Percentiles rank a stretch among this genome's conserved stretches.
Evolutionary conservation across 257 asterid species (phyloP).

Genomic region (Cruciata laevipes): DNA sequence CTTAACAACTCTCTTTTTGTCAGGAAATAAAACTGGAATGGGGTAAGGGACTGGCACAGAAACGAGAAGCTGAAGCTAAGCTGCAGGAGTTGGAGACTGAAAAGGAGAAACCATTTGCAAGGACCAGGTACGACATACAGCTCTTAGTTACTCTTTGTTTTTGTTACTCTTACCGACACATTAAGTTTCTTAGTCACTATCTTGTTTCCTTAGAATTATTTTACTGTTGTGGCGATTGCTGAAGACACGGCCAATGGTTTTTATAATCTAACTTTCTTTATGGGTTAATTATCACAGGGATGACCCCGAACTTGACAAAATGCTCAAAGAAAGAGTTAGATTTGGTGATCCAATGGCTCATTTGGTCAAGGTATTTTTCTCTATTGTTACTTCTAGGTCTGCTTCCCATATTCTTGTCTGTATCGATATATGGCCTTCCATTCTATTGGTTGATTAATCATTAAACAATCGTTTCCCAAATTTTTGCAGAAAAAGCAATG

Average conservation of each 20-base stretch:
- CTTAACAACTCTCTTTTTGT: constrained; percentile 15
- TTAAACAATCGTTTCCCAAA: neutral
- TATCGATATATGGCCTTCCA: neutral
- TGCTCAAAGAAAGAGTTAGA: constrained; percentile 80
- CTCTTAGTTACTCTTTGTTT: neutral
- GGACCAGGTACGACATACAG: constrained; percentile 47
- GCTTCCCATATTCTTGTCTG: constrained; percentile 2
- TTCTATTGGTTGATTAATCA: neutral
- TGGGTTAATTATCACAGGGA: constrained; percentile 43
- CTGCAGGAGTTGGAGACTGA: constrained; percentile 66
- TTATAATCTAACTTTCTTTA: neutral
- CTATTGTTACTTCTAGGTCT: neutral
- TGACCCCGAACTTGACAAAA: constrained; percentile 80
- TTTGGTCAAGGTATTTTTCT: constrained; percentile 52
- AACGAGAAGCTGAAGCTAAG: constrained; percentile 81
- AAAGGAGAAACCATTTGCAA: constrained; percentile 91
- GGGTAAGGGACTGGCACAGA: constrained; percentile 92
- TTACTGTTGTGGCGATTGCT: too few species aligned
- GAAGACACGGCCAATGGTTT: neutral
- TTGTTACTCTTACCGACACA: neutral
- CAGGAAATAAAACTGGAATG: constrained; percentile 91
- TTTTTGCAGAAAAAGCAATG: constrained; percentile 46
- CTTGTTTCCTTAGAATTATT: constrained; percentile 4
- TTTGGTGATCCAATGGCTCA: constrained; percentile 99
- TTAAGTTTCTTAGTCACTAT: neutral